Evolutionary conservation across 495 filamentous ascomycete species (phyloP).

Genomic region (Penicillium robsamsonii): DNA sequence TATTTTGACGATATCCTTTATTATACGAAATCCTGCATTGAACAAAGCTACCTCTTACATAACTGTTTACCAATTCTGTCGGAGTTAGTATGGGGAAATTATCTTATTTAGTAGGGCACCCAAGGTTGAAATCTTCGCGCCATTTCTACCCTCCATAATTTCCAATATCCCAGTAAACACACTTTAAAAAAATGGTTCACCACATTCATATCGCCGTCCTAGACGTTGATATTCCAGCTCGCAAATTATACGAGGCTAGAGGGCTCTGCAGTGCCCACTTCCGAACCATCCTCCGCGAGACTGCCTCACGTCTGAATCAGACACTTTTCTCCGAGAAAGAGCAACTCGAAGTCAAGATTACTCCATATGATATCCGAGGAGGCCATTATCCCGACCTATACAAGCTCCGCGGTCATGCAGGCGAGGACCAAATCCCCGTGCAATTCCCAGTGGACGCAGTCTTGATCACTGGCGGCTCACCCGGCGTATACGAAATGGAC

Average conservation of each 20-base stretch:
- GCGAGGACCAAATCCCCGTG: conserved; percentile 12
- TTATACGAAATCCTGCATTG: conserved; percentile 9
- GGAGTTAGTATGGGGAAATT: conserved; percentile 5
- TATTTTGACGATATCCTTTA: conserved; percentile 3
- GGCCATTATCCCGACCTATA: conserved; percentile 31
- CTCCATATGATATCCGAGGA: conserved; percentile 34
- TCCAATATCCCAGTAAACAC: neutral
- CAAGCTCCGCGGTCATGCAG: conserved; percentile 18
- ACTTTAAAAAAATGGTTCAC: conserved; percentile 19
- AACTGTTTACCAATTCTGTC: neutral
- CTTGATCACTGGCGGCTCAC: conserved; percentile 35
- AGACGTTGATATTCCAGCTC: conserved; percentile 36
- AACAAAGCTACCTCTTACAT: conserved; percentile 6
- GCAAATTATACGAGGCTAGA: conserved; percentile 29
- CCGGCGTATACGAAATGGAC: conserved; percentile 31
- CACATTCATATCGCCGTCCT: conserved; percentile 35
- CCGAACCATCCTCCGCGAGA: conserved; percentile 31
- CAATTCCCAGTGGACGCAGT: conserved; percentile 31
- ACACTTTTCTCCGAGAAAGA: conserved; percentile 11
- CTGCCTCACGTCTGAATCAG: conserved; percentile 28
- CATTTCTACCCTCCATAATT: neutral
- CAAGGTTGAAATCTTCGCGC: conserved; percentile 2
- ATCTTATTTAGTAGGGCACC: neutral
- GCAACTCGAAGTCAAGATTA: conserved; percentile 26
- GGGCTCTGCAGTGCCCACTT: conserved; percentile 38